Conservation (phyloP, 352 stramenopile species). For the Paralagenidium karlingii region DNA sequence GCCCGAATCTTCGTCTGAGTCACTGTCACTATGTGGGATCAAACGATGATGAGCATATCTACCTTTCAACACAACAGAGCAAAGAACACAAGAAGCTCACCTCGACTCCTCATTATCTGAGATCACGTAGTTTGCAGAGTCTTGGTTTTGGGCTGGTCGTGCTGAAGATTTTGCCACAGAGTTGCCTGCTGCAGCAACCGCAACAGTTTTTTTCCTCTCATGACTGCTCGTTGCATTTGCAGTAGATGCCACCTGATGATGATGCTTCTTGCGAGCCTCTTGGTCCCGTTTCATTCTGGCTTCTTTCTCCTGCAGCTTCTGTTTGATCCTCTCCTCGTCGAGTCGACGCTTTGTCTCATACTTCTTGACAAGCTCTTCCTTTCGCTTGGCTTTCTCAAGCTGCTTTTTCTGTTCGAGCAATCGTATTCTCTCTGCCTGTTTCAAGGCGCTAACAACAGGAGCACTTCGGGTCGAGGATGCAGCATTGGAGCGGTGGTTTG, state of each 20-base stretch:
- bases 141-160: constrained; percentile 1
- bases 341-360: constrained; percentile 52
- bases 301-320: constrained; percentile 27
- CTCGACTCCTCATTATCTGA: constrained; percentile 56
- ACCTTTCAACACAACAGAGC: too few relatives aligned
- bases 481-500: constrained; percentile 9
- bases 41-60: too few relatives aligned
- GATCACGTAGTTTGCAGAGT: constrained; percentile 45
- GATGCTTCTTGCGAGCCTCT: constrained; percentile 12
- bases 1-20: constrained; percentile 30
- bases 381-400: constrained; percentile 42
- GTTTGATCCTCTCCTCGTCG: constrained; percentile 25
- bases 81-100: too few relatives aligned
- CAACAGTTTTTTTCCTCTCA: not conserved
- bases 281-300: constrained; percentile 41
- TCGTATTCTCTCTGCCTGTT: constrained; percentile 50
- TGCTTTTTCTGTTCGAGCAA: constrained; percentile 56
- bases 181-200: not conserved
- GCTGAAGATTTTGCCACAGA: not conserved
- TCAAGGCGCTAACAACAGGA: constrained; percentile 51
- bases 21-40: too few relatives aligned
- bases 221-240: constrained; percentile 34
- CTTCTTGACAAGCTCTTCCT: constrained; percentile 48
- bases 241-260: too few relatives aligned
- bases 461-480: constrained; percentile 19